These are phyloP conservation scores for Vachellia pachyceras DNA, from an alignment of 306 rosid genomes.

Conservation along the genomic window DNA sequence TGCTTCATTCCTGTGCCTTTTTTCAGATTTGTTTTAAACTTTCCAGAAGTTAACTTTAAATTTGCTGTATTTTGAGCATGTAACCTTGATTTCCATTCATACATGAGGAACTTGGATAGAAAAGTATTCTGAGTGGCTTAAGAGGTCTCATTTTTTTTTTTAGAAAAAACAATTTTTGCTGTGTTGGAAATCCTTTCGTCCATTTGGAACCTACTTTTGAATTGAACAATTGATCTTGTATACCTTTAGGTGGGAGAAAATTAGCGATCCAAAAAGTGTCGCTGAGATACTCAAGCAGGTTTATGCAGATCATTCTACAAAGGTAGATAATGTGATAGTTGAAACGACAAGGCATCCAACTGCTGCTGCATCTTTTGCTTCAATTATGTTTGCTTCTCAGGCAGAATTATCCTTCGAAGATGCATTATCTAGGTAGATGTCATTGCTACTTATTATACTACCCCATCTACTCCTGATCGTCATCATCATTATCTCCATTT, in stretches of 20 bases:
- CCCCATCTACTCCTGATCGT: conserved; percentile 6
- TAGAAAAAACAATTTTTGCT: background rate
- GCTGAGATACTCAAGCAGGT: conserved; percentile 83
- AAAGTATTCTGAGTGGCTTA: background rate
- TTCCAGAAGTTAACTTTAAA: conserved; percentile 4
- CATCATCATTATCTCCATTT: background rate
- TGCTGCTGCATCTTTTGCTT: conserved; percentile 95
- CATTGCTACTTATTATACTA: conserved; percentile 1
- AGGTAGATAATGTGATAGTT: conserved; percentile 76
- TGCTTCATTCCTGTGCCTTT: conserved; percentile 9
- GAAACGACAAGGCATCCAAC: conserved; percentile 93
- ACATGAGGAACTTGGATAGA: background rate
- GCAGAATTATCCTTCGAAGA: conserved; percentile 79
- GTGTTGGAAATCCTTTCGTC: background rate
- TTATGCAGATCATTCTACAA: conserved; percentile 89
- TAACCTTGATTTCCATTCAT: background rate
- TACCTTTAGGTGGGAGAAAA: conserved; percentile 85
- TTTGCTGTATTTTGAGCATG: background rate
- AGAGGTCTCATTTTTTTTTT: background rate
- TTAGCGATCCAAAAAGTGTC: conserved; percentile 85
- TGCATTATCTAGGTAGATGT: conserved; percentile 66
- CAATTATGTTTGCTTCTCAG: conserved; percentile 94
- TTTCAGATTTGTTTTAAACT: background rate
- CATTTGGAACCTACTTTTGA: background rate
- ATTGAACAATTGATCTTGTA: background rate